These are phyloP conservation scores for Chytridium lagenaria DNA, from an alignment of 371 early-diverging fungal species.

Conservation along the genomic window DNA sequence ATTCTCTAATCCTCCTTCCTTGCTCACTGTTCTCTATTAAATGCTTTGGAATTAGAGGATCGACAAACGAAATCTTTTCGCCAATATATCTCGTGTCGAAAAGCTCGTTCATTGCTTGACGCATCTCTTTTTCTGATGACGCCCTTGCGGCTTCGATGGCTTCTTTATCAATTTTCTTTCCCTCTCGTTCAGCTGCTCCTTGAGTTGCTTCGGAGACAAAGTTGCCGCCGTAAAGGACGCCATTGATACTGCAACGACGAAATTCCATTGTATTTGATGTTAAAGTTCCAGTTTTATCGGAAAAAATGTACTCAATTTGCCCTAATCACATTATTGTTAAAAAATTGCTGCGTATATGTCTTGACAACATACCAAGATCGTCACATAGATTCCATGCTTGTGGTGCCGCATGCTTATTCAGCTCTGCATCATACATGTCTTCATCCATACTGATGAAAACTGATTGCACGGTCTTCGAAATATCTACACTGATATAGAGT, in stretches of 20 bases:
- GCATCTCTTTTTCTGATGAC: conserved; percentile 63
- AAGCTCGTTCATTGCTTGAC: conserved; percentile 58
- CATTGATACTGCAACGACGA: conserved; percentile 84
- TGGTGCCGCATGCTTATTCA: conserved; percentile 73
- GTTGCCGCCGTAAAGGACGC: conserved; percentile 76
- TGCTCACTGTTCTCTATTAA: conserved; percentile 51
- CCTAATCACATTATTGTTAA: conserved; percentile 54
- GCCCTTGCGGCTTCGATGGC: conserved; percentile 42
- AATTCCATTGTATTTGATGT: conserved; percentile 96
- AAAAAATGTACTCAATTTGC: conserved; percentile 93
- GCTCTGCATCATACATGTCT: conserved; percentile 81
- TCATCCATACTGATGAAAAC: conserved; percentile 86
- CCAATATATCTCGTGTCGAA: conserved; percentile 79
- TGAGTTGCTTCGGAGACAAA: conserved; percentile 45
- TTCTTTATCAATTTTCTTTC: conserved; percentile 38
- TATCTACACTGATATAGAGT: conserved; percentile 92
- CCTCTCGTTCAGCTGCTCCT: conserved; percentile 37
- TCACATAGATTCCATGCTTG: conserved; percentile 92
- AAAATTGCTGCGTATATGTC: neutral
- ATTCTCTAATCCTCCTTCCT: conserved; percentile 66
- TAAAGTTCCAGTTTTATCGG: conserved; percentile 98
- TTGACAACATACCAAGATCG: conserved; percentile 64
- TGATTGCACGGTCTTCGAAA: conserved; percentile 60
- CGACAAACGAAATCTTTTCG: conserved; percentile 78
- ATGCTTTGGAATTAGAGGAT: conserved; percentile 76